phyloP scores from a whole-genome alignment of 768 basidiomycete species.

The Psilocybe azurescens region DNA sequence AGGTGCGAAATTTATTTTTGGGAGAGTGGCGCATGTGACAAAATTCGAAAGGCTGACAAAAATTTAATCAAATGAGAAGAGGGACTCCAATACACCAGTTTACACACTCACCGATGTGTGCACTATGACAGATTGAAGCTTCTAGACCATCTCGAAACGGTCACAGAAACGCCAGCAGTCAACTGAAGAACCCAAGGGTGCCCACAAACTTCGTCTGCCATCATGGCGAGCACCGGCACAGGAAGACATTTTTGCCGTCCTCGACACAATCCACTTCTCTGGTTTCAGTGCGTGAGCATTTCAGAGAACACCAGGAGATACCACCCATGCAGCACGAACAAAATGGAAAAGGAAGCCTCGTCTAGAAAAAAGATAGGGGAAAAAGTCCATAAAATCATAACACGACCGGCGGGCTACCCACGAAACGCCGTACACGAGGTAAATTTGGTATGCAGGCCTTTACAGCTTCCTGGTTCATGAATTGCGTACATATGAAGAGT shows the following conservation, averaged over 20 bases:
- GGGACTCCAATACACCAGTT: background rate
- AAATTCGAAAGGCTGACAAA: background rate
- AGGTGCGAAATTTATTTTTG: too few relatives aligned
- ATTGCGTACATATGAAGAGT: background rate
- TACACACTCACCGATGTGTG: background rate
- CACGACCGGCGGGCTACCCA: background rate
- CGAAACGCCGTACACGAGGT: background rate
- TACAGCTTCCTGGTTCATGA: background rate
- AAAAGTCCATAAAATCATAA: background rate
- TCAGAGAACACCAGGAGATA: background rate
- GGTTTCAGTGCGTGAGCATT: background rate
- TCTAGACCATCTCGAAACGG: background rate
- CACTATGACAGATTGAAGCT: background rate
- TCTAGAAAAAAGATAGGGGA: background rate
- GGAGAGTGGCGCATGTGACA: background rate
- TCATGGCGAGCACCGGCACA: background rate
- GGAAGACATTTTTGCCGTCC: background rate
- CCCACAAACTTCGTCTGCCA: background rate
- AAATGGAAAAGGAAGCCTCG: background rate
- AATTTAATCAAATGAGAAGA: too few relatives aligned
- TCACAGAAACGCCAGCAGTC: background rate
- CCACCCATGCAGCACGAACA: background rate
- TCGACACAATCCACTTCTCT: background rate
- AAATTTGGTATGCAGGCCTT: background rate
- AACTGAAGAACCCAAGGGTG: background rate